phyloP scores from a whole-genome alignment of 768 basidiomycete genomes.

The Panaeolus papilionaceus region DNA sequence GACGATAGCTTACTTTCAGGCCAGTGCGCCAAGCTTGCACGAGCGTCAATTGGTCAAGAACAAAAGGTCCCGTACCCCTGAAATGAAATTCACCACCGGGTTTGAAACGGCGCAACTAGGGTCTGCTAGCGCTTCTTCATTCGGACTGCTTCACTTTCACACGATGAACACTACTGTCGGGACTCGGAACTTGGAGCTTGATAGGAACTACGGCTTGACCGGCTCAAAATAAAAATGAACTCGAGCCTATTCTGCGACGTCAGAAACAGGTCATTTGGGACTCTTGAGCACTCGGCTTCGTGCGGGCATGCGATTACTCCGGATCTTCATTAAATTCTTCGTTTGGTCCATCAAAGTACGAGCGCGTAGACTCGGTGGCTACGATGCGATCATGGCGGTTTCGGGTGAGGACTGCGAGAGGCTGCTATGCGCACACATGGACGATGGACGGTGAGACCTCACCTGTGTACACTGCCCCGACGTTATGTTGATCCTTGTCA shows the following conservation, averaged over 20 bases:
- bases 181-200: no score
- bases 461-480: not conserved
- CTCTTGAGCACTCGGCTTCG: not conserved
- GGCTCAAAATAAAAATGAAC: not conserved
- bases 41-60: conserved; percentile 1
- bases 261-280: not conserved
- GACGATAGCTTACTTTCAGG: not conserved
- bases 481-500: conserved; percentile 62
- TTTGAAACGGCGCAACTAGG: not conserved
- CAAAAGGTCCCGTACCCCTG: not conserved
- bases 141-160: not conserved
- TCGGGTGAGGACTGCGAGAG: no score
- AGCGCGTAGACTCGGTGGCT: not conserved
- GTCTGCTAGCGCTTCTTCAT: no score
- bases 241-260: not conserved
- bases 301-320: not conserved
- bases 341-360: not conserved
- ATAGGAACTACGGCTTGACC: not conserved
- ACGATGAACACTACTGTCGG: not conserved
- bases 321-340: not conserved
- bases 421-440: no score
- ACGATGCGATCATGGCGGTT: no score
- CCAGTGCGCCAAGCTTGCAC: not conserved
- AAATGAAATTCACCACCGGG: not conserved
- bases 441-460: no score